Evolutionary conservation across 768 basidiomycete species (phyloP), one percentile per base, ranked within the genome.

Genomic region (Mycena galopus): DNA sequence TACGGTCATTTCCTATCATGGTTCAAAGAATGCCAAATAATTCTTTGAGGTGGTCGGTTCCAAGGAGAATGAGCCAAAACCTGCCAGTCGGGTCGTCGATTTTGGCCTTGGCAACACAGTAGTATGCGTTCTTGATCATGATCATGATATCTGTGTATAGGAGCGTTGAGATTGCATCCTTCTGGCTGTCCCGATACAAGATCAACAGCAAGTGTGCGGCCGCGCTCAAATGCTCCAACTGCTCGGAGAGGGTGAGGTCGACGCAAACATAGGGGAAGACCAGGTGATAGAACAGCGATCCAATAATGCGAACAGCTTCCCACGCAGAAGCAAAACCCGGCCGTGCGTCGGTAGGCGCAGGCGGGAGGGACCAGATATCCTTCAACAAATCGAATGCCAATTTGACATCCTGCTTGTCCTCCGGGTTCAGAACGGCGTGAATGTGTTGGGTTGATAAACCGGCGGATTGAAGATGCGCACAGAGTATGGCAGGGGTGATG

Each of bases 21-120:
- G 82, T 84, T 0, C 80, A 69, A 4, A 84, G 68, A 37, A 83
- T 80, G 14, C 84, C 82, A 73, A 83, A 85, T 0, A 82, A 53
- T 17, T 72, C 73, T 65, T 85, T n/a, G n/a, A 47, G 44, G 9
- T 21, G 44, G 19, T 47, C 44, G 2, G 44, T 47, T 47, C 44
- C 44, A 9, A 47, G 44, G 2, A 47, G 9, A 1, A 47, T 21
- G 21, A 47, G 17, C 44, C 44, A 19, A 16, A 47, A 47, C 11
- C 9, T 47, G 11, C 21, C 44, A 2, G 4, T 21, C 3, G 44
- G 44, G 21, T 47, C 44, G 9, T 47, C 44, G 7, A 21, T n/a
- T 16, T 47, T 47, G 44, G 44, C 44, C 4, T 47, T 47, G 3
- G 44, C 44, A 4, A 47, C 44, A 47, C 44, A 47, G 21, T 21